Base-by-base conservation (phyloP, 2,329 filamentous ascomycete genomes). In the Lasiodiplodia citricola region DNA sequence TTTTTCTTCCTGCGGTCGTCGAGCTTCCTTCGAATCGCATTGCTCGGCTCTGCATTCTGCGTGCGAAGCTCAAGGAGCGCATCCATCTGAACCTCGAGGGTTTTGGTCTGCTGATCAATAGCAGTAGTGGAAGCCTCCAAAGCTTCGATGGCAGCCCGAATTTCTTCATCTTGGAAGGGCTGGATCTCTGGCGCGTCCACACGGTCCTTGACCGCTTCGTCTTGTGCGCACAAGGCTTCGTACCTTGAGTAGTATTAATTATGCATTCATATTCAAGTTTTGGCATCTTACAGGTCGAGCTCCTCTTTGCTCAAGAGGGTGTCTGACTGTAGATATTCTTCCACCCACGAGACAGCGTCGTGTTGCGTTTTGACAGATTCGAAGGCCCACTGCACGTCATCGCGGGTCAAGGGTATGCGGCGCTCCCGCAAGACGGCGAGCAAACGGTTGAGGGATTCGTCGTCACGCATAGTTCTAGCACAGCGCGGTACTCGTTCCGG, bases 81-180 rank as follows among this genome's bases (percentile, higher is more conserved):
- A 72, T 87, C 85, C 70, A 88, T 87, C 76, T 93, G 90, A 63
- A 85, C 82, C 68, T 85, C 84, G 21, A 93, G 76, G 0, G 85
- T 82, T 74, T 88, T 87, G 35, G 85, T 89, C 74, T 92, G 90
- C 76, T 86, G 86, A 70, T 87, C 83, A 35, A 92, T 91, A 21
- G 85, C 85, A 21, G 84, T 84, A 0, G 91, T 92, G 1, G 90
- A 91, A 47, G 82, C 82, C 69, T 87, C 84, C n/a, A 93, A 81
- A 66, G 90, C 87, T 3, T 86, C 83, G 62, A 91, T 88, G 18
- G 91, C 90, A 51, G 81, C 78, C 66, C 83, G 83, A 67, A 92
- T 81, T 64, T 92, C 88, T 31, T 85, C 80, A 68, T 92, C 89
- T 16, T 82, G 80, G 56, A 91, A 77, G 5, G 86, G 83, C 66